Percentiles rank a stretch among this genome's conserved stretches.
Conservation (phyloP, 768 basidiomycete species). For the Suillus ampliporus region DNA sequence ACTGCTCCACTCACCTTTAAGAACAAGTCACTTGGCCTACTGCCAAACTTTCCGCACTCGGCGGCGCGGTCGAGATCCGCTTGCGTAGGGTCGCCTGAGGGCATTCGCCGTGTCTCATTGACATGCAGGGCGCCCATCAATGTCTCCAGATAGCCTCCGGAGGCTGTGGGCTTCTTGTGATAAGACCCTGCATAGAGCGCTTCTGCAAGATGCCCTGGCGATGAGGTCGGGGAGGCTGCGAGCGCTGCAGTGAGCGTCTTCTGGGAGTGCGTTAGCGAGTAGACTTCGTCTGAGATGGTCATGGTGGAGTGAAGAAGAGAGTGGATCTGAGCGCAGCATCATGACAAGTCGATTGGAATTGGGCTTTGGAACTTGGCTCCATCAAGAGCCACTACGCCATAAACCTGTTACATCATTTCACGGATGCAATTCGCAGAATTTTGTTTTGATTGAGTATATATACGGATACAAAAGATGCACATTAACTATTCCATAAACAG, state of each 20-base stretch:
- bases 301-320: conserved; percentile 1
- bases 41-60: conserved; percentile 57
- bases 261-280: conserved; percentile 36
- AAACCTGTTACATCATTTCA: background rate
- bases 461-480: no score
- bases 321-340: conserved; percentile 3
- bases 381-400: background rate
- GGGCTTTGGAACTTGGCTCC: background rate
- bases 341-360: background rate
- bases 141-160: conserved; percentile 21
- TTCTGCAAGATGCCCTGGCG: conserved; percentile 44
- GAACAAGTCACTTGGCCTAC: conserved; percentile 62
- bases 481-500: background rate
- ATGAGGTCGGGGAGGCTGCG: conserved; percentile 39
- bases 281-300: conserved; percentile 37
- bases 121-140: conserved; percentile 27
- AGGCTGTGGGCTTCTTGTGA: conserved; percentile 34
- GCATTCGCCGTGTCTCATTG: conserved; percentile 26
- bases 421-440: background rate
- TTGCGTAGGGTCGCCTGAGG: conserved; percentile 33
- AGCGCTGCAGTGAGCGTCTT: conserved; percentile 50
- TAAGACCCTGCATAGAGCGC: conserved; percentile 45
- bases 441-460: no score
- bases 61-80: conserved; percentile 53
- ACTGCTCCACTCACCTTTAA: conserved; percentile 50